Evolutionary conservation across 805 yeast species (phyloP), one percentile per base, ranked within the genome.

Genomic region (Blastobotrys attinorum): DNA sequence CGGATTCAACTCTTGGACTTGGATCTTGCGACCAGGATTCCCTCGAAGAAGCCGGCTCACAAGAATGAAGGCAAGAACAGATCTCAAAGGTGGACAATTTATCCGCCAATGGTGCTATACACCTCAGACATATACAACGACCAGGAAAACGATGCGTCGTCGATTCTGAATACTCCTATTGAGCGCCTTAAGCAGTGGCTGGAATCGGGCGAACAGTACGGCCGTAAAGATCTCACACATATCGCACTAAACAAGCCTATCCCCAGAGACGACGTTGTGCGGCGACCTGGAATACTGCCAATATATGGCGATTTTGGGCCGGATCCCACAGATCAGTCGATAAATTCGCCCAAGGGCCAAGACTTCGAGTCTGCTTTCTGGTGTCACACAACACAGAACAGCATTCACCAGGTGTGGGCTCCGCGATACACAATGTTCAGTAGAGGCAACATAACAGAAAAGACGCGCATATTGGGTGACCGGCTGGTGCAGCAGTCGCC

Each of bases 401-500:
- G 87, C 1, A 76, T 86, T 2, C 66, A 59, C 49, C 96, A 86
- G 55, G 70, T 73, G 7, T 86, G 96, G 96, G 85, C 90, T 4
- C 96, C 96, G 1, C 59, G 71, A 43, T 81, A 77, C 55, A 84
- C 95, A 1, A 86, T 86, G 96, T 87, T 87, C 58, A 80, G 89
- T 39, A 62, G 96, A 16, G 96, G 96, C 1, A 86, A 86, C 58
- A 75, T 87, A 53, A 82, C 82, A 50, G 96, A 86, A 56, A 86
- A 86, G 59, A 71, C 76, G 11, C 61, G 96, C 17, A 70, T 86
- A 0, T 56, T 84, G 33, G 58, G 59, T 0, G 32, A 32, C 3
- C 55, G 43, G 35, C 23, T 50, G n/a, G 35, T 37, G 8, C 4
- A 17, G 11, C 57, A 57, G 34, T 7, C 40, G 0, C 47, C 51